phyloP scores from a whole-genome alignment of 2,329 filamentous ascomycete species.

The Rhynchosporium agropyri region DNA sequence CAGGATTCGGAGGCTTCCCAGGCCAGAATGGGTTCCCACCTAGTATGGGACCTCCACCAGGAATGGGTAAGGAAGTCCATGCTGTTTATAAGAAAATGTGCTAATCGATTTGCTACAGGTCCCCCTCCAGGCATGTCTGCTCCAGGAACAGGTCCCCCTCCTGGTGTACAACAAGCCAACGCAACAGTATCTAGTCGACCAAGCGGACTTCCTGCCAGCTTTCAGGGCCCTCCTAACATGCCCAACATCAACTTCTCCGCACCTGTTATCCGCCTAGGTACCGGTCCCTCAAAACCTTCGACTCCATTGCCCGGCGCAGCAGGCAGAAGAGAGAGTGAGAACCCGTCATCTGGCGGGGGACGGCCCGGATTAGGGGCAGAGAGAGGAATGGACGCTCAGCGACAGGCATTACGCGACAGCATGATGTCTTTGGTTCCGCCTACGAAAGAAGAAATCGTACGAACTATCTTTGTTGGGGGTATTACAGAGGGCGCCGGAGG shows the following conservation, averaged over 20 bases:
- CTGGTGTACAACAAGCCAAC: conserved; percentile 76
- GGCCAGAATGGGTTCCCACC: conserved; percentile 58
- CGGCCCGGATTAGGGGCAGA: conserved; percentile 44
- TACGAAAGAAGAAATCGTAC: conserved; percentile 85
- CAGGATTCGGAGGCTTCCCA: conserved; percentile 72
- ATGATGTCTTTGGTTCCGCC: conserved; percentile 77
- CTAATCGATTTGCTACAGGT: conserved; percentile 49
- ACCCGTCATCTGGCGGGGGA: conserved; percentile 44
- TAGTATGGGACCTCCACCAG: conserved; percentile 76
- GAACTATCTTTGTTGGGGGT: conserved; percentile 87
- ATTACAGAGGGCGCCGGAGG: conserved; percentile 78
- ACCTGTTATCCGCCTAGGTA: conserved; percentile 91
- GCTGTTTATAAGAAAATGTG: background rate
- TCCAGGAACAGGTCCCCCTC: conserved; percentile 78
- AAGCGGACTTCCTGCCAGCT: conserved; percentile 77
- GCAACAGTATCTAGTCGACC: conserved; percentile 77
- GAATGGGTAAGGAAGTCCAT: conserved; percentile 66
- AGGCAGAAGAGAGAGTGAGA: conserved; percentile 51
- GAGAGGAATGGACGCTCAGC: conserved; percentile 64
- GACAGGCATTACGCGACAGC: conserved; percentile 67
- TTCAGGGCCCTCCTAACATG: conserved; percentile 88
- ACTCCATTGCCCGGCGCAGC: conserved; percentile 44
- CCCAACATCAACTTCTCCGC: conserved; percentile 98
- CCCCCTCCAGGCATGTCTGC: conserved; percentile 80
- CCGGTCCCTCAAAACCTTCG: conserved; percentile 68